These are phyloP conservation scores for Aspergillus sp. DNA, from an alignment of 2,329 filamentous ascomycete species.

Conservation along the genomic window DNA sequence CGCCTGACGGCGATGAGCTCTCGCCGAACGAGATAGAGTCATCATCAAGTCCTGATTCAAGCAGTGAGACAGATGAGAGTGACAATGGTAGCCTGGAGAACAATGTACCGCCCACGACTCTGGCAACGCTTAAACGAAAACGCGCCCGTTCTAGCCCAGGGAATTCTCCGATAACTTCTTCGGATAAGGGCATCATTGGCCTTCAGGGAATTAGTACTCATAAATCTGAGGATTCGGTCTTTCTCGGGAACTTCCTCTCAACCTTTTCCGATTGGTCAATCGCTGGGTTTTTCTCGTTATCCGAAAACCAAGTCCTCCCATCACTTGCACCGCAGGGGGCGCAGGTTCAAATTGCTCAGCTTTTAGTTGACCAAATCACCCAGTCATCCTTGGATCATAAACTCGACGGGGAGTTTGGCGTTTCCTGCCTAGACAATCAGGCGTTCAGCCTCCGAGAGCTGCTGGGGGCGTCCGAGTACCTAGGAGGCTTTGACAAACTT, in stretches of 20 bases:
- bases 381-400: constrained; percentile 45
- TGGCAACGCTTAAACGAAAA: constrained; percentile 34
- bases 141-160: constrained; percentile 33
- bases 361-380: constrained; percentile 44
- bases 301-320: constrained; percentile 31
- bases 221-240: constrained; percentile 33
- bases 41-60: constrained; percentile 28
- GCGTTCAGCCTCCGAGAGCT: constrained; percentile 22
- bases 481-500: constrained; percentile 32
- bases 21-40: constrained; percentile 10
- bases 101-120: constrained; percentile 18
- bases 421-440: constrained; percentile 30
- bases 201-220: constrained; percentile 16
- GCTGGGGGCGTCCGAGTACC: constrained; percentile 28
- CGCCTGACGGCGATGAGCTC: constrained; percentile 5
- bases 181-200: constrained; percentile 24
- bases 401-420: constrained; percentile 25
- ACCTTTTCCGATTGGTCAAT: constrained; percentile 42
- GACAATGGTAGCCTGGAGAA: constrained; percentile 26
- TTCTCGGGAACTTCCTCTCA: constrained; percentile 40
- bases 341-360: constrained; percentile 40
- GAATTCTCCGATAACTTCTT: constrained; percentile 28
- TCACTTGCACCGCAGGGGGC: constrained; percentile 35
- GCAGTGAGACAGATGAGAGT: constrained; percentile 27
- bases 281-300: constrained; percentile 39